Evolutionary conservation across 495 filamentous ascomycete genomes (phyloP).

Genomic region (Arthonia radiata): DNA sequence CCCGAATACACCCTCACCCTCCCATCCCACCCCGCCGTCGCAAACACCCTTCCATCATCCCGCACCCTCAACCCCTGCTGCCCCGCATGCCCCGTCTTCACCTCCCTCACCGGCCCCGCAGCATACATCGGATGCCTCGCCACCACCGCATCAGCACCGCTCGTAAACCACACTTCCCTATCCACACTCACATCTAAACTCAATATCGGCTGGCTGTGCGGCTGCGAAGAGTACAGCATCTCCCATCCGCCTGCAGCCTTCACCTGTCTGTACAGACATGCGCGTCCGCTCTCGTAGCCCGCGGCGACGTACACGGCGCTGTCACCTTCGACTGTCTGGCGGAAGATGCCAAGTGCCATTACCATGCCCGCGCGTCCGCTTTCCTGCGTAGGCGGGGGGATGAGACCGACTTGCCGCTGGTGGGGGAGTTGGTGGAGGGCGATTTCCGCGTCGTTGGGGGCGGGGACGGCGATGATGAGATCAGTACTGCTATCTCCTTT

Average conservation of each 20-base stretch:
- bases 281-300: constrained; percentile 76
- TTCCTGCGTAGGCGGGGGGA: constrained; percentile 17
- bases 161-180: constrained; percentile 57
- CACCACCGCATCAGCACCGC: constrained; percentile 51
- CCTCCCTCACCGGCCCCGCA: constrained; percentile 24
- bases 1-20: constrained; percentile 54
- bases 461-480: constrained; percentile 10
- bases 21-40: constrained; percentile 84
- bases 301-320: constrained; percentile 27
- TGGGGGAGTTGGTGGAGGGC: constrained; percentile 72
- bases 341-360: constrained; percentile 52
- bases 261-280: constrained; percentile 22
- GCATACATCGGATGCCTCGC: constrained; percentile 25
- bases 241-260: constrained; percentile 26
- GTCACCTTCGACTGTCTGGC: constrained; percentile 8
- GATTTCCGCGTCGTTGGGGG: constrained; percentile 23
- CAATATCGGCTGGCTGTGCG: constrained; percentile 68
- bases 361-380: constrained; percentile 42
- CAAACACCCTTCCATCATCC: constrained; percentile 59
- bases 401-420: constrained; percentile 39
- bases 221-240: constrained; percentile 34
- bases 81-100: constrained; percentile 68
- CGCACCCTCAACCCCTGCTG: constrained; percentile 65
- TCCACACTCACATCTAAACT: too few species aligned
- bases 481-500: background rate